A percentile compares a stretch with the other conserved stretches of the same genome.
Evolutionary conservation across 768 basidiomycete genomes (phyloP).

Genomic region (Tylopilus vinaceipallidus): DNA sequence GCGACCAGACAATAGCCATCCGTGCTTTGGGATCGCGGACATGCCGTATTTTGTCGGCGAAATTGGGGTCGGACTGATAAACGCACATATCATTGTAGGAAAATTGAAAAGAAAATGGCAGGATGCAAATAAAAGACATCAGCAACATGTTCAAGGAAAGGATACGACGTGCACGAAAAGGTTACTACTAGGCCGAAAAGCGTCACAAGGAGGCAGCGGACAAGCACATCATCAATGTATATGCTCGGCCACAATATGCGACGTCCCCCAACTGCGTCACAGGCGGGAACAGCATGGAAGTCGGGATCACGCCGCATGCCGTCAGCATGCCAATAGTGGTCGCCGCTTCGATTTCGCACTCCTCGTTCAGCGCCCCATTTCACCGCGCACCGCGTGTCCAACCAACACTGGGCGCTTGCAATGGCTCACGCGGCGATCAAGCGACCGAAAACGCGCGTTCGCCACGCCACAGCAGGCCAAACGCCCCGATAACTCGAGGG

Average conservation of each 20-base stretch:
- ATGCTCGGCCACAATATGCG: constrained; percentile 57
- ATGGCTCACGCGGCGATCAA: constrained; percentile 84
- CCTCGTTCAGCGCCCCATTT: constrained; percentile 98
- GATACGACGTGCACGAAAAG: constrained; percentile 26
- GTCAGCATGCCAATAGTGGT: constrained; percentile 20
- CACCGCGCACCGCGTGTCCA: constrained; percentile 90
- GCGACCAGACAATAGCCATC: constrained; percentile 81
- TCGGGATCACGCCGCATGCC: constrained; percentile 21
- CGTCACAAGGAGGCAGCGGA: constrained; percentile 60
- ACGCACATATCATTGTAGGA: constrained; percentile 28
- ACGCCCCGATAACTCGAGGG: constrained; percentile 78
- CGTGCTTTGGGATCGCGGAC: constrained; percentile 83
- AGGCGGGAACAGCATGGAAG: constrained; percentile 46
- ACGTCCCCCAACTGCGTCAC: constrained; percentile 60
- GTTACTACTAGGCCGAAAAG: constrained; percentile 32
- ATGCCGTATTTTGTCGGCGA: constrained; percentile 85
- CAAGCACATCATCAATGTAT: constrained; percentile 48
- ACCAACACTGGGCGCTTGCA: constrained; percentile 69
- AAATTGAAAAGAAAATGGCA: constrained; percentile 28
- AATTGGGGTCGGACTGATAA: constrained; percentile 73
- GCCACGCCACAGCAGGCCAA: constrained; percentile 76
- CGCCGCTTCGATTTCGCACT: constrained; percentile 61
- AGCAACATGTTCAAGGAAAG: constrained; percentile 46
- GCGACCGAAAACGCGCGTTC: constrained; percentile 89
- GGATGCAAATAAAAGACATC: constrained; percentile 58